These are phyloP conservation scores for Prunus fruticosa DNA, from an alignment of 306 rosid species.

Conservation along the genomic window DNA sequence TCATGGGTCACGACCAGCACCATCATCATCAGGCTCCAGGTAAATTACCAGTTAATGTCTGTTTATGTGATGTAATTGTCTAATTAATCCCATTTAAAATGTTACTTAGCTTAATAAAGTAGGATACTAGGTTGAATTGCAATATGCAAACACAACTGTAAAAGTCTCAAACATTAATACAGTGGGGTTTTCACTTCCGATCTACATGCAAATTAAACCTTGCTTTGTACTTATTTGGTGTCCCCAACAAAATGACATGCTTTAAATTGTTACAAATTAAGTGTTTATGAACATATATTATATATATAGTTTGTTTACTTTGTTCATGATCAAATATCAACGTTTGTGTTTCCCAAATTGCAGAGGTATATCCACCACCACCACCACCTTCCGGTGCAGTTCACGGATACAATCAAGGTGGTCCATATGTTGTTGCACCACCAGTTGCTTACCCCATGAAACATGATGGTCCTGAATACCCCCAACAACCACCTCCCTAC, in stretches of 20 bases:
- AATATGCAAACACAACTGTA: too few relatives aligned
- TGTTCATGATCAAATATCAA: not conserved
- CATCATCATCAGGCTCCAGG: not conserved
- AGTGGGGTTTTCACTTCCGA: too few relatives aligned
- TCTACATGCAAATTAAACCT: too few relatives aligned
- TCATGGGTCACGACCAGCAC: slow-evolving; percentile 13
- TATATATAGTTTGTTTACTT: not conserved
- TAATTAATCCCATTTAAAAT: too few relatives aligned
- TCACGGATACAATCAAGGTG: slow-evolving; percentile 10
- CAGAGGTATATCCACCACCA: slow-evolving; percentile 16
- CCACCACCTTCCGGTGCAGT: not conserved
- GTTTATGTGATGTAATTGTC: not conserved
- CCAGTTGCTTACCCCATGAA: slow-evolving; percentile 19
- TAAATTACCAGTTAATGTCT: not conserved
- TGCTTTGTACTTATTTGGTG: too few relatives aligned
- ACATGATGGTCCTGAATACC: slow-evolving; percentile 3
- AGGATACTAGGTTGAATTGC: too few relatives aligned
- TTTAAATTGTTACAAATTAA: too few relatives aligned
- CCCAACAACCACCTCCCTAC: slow-evolving; percentile 12
- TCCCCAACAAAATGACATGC: too few relatives aligned
- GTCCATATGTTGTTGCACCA: slow-evolving; percentile 20
- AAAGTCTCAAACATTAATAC: too few relatives aligned
- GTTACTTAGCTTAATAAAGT: too few relatives aligned
- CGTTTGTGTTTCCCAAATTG: not conserved
- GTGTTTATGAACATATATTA: too few relatives aligned